These are phyloP conservation scores for Fusarium veterinarium DNA, from an alignment of 2,329 filamentous ascomycete genomes.

Conservation along the genomic window DNA sequence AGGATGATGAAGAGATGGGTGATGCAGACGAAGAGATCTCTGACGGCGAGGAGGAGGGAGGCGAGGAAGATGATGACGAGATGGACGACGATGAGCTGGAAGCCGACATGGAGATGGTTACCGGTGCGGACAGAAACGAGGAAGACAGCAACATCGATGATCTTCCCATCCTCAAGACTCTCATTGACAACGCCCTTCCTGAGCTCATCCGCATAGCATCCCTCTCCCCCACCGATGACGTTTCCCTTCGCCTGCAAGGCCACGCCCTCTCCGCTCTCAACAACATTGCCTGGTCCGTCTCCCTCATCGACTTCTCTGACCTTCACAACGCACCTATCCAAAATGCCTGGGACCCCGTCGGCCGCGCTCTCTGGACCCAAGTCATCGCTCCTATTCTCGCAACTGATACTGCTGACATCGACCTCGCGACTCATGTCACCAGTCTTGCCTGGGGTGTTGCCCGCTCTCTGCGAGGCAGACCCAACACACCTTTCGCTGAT, in stretches of 20 bases:
- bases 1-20: constrained; percentile 54
- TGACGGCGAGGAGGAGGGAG: constrained; percentile 51
- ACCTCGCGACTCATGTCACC: constrained; percentile 71
- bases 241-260: constrained; percentile 59
- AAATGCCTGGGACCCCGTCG: constrained; percentile 64
- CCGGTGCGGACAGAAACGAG: constrained; percentile 59
- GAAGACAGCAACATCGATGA: constrained; percentile 58
- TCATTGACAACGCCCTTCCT: constrained; percentile 52
- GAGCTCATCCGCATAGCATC: constrained; percentile 61
- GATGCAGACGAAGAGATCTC: constrained; percentile 53
- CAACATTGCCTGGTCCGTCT: constrained; percentile 76
- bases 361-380: constrained; percentile 67
- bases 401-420: constrained; percentile 70
- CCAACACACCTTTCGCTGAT: constrained; percentile 60
- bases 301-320: constrained; percentile 68
- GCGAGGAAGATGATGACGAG: constrained; percentile 60
- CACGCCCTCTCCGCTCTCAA: constrained; percentile 71
- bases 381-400: constrained; percentile 68
- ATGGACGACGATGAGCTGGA: constrained; percentile 69
- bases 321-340: constrained; percentile 64
- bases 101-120: constrained; percentile 74
- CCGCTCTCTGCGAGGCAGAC: constrained; percentile 61
- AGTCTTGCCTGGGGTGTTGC: constrained; percentile 74
- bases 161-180: constrained; percentile 63
- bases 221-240: constrained; percentile 54